Percentiles rank a stretch among this genome's conserved stretches.
Evolutionary conservation across 1,284 basidiomycete genomes (phyloP).

Genomic region (Agaricales sp.): DNA sequence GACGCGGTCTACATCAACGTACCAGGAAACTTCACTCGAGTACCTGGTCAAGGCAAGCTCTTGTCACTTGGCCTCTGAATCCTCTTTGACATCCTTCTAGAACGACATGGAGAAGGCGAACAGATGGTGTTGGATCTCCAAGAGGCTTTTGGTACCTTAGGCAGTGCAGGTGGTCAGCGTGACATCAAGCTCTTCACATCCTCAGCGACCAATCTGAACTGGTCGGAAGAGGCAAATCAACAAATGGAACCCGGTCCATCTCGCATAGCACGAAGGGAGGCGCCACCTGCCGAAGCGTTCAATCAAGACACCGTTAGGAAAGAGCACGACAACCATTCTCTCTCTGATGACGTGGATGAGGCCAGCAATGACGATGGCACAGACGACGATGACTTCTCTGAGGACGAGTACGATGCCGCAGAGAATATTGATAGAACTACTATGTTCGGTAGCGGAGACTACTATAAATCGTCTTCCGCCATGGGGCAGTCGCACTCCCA

Average conservation of each 20-base stretch:
- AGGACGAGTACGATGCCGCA: slow-evolving; percentile 33
- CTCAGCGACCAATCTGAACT: slow-evolving; percentile 51
- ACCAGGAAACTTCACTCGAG: slow-evolving; percentile 84
- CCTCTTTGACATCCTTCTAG: slow-evolving; percentile 24
- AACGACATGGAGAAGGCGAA: slow-evolving; percentile 83
- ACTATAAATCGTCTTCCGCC: neutral
- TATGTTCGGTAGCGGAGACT: neutral
- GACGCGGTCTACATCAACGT: slow-evolving; percentile 99
- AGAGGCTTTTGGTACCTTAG: slow-evolving; percentile 77
- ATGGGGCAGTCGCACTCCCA: no score
- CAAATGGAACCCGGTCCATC: neutral
- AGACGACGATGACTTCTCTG: slow-evolving; percentile 17
- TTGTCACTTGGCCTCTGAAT: slow-evolving; percentile 1
- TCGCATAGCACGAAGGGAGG: neutral
- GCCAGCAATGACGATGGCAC: slow-evolving; percentile 24
- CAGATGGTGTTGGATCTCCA: slow-evolving; percentile 97
- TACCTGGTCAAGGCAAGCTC: slow-evolving; percentile 44
- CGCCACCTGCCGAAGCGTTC: slow-evolving; percentile 15
- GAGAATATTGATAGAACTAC: neutral
- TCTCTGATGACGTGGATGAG: slow-evolving; percentile 19
- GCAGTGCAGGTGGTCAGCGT: slow-evolving; percentile 72
- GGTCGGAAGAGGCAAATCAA: neutral
- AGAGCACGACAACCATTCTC: no score
- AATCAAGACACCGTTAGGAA: slow-evolving; percentile 6
- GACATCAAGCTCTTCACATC: slow-evolving; percentile 83